Conservation (phyloP, 2,329 filamentous ascomycete species). For the Colletotrichum sp. region DNA sequence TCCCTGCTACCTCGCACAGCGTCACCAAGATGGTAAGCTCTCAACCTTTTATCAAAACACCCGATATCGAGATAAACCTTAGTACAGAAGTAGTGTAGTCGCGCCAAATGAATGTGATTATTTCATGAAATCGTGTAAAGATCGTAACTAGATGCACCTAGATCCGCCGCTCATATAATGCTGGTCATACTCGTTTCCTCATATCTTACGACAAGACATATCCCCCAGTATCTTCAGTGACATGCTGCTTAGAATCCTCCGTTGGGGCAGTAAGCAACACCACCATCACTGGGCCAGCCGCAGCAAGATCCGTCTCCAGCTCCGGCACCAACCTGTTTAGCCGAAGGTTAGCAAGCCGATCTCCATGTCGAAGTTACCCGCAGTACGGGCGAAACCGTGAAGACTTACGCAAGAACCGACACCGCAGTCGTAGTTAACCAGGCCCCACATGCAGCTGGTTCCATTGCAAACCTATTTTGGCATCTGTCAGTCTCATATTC, state of each 20-base stretch:
- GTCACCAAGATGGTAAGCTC: background rate
- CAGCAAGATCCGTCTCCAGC: background rate
- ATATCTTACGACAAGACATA: background rate
- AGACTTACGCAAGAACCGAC: background rate
- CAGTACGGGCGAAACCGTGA: background rate
- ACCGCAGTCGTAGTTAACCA: background rate
- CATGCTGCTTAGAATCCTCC: background rate
- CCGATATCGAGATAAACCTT: background rate
- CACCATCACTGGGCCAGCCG: background rate
- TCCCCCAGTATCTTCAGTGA: background rate
- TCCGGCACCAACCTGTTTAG: background rate
- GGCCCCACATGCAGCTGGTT: background rate
- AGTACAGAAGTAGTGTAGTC: background rate
- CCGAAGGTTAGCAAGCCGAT: background rate
- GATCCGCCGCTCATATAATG: background rate
- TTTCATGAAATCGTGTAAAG: background rate
- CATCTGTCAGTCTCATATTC: background rate
- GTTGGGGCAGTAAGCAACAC: background rate
- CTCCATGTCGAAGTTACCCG: accelerated
- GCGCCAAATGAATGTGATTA: background rate
- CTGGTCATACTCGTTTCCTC: background rate
- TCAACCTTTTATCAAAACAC: accelerated
- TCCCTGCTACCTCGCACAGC: accelerated
- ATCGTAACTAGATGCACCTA: background rate
- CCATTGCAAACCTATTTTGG: background rate